phyloP scores from a whole-genome alignment of 257 asterid species.

The Phtheirospermum japonicum region DNA sequence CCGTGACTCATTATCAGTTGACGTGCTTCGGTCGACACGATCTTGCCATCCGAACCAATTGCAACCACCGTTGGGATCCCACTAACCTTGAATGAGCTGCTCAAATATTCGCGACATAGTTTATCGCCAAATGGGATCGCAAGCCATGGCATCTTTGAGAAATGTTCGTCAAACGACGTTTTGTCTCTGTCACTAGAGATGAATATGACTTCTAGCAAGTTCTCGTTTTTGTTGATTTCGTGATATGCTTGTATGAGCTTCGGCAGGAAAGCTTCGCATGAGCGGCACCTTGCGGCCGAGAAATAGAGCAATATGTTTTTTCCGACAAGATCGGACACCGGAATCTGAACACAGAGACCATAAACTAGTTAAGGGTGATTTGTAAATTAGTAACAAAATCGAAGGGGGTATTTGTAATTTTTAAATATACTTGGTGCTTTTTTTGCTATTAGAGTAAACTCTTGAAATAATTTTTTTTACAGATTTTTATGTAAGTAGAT shows the following conservation, averaged over 20 bases:
- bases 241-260: slow-evolving; percentile 47
- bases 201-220: slow-evolving; percentile 58
- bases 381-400: too few species aligned
- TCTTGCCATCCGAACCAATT: slow-evolving; percentile 65
- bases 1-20: slow-evolving; percentile 53
- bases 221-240: slow-evolving; percentile 45
- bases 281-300: slow-evolving; percentile 83
- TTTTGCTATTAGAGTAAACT: neutral
- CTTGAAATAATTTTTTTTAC: too few species aligned
- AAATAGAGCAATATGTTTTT: slow-evolving; percentile 65
- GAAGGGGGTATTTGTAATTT: too few species aligned
- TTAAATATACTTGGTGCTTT: too few species aligned
- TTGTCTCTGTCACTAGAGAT: slow-evolving; percentile 71
- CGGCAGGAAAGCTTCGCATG: slow-evolving; percentile 81
- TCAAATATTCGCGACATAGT: slow-evolving; percentile 48
- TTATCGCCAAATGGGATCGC: slow-evolving; percentile 65
- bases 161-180: slow-evolving; percentile 56
- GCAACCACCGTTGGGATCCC: slow-evolving; percentile 85
- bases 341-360: too few species aligned
- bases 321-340: slow-evolving; percentile 69
- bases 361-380: too few species aligned
- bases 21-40: slow-evolving; percentile 57
- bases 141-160: slow-evolving; percentile 78
- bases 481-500: too few species aligned
- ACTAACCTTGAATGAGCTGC: slow-evolving; percentile 49